Percentiles rank a stretch among this genome's conserved stretches.
These are phyloP conservation scores for Pythium phragmiticola DNA, from an alignment of 352 stramenopile species.

Conservation along the genomic window DNA sequence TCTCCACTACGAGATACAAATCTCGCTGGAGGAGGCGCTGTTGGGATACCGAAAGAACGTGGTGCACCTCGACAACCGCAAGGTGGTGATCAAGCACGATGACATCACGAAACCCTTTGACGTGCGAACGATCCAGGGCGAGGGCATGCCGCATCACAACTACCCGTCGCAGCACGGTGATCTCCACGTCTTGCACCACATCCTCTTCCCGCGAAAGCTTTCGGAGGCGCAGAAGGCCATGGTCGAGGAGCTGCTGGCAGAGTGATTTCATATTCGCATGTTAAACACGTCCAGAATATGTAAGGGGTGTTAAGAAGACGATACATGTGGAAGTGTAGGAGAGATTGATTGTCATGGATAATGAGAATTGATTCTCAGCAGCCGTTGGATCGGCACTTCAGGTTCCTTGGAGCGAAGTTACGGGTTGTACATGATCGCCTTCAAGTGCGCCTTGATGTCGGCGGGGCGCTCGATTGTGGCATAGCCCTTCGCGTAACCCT, in stretches of 20 bases:
- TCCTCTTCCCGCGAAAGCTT: conserved; percentile 92
- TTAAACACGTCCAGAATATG: neutral
- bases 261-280: conserved; percentile 3
- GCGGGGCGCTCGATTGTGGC: conserved; percentile 50
- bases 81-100: conserved; percentile 83
- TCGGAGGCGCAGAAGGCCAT: conserved; percentile 85
- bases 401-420: conserved; percentile 26
- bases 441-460: conserved; percentile 53
- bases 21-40: conserved; percentile 96
- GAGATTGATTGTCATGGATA: neutral
- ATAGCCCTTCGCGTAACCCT: conserved; percentile 63
- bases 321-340: conserved; percentile 5
- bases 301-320: neutral
- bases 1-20: conserved; percentile 93
- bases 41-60: conserved; percentile 93
- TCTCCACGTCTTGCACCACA: conserved; percentile 95
- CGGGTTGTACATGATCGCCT: conserved; percentile 73
- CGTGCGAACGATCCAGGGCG: conserved; percentile 86
- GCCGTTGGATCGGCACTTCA: no score
- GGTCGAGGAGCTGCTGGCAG: conserved; percentile 35
- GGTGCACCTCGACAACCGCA: conserved; percentile 92
- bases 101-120: conserved; percentile 93
- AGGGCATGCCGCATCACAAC: conserved; percentile 96
- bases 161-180: conserved; percentile 88
- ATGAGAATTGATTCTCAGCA: neutral